Conservation (phyloP, 2,329 filamentous ascomycete genomes). For the Emmonsiellopsis sp. region DNA sequence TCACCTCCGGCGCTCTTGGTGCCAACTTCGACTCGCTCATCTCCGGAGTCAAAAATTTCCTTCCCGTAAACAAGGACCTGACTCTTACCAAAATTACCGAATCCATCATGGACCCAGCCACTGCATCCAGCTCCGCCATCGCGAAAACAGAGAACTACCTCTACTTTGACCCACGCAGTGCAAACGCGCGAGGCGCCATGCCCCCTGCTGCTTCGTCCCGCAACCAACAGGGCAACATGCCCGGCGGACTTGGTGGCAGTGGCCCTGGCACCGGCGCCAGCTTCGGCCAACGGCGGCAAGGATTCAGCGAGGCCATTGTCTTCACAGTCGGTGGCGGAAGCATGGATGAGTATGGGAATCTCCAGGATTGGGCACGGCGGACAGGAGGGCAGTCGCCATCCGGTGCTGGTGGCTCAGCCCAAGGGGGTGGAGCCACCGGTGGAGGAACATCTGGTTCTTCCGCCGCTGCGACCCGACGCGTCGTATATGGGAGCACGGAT, state of each 20-base stretch:
- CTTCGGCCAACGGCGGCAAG: constrained; percentile 84
- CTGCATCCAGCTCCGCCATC: constrained; percentile 83
- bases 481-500: constrained; percentile 91
- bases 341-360: constrained; percentile 97
- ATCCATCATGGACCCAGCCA: constrained; percentile 90
- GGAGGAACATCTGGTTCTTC: constrained; percentile 19
- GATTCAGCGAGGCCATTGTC: constrained; percentile 84
- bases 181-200: constrained; percentile 86
- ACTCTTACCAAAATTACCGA: constrained; percentile 98
- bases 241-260: constrained; percentile 32
- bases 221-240: constrained; percentile 39
- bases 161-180: constrained; percentile 91
- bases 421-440: constrained; percentile 26
- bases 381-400: constrained; percentile 45
- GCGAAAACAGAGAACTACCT: constrained; percentile 94
- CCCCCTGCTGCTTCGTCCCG: constrained; percentile 59
- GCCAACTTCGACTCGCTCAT: constrained; percentile 91
- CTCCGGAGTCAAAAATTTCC: constrained; percentile 93
- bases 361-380: constrained; percentile 89
- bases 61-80: constrained; percentile 91
- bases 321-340: constrained; percentile 92
- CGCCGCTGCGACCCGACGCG: constrained; percentile 59
- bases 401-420: constrained; percentile 32
- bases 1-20: constrained; percentile 81
- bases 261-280: constrained; percentile 66